Evolutionary conservation across 2,329 filamentous ascomycete species (phyloP), one percentile per base, ranked within the genome.

Genomic region (Colletotrichum sp.): DNA sequence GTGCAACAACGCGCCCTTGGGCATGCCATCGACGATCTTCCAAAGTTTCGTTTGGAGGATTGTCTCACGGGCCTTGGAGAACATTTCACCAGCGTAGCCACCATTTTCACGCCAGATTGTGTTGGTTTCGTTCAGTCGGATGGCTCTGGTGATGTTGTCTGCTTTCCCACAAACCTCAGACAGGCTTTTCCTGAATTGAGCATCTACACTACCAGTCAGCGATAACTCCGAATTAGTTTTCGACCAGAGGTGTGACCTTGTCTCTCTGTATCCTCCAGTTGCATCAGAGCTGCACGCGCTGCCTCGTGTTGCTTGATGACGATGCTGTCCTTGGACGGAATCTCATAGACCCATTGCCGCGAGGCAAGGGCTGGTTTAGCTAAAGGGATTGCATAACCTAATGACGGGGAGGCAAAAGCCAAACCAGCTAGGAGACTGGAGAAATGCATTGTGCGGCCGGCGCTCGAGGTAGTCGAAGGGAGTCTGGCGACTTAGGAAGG

Each of bases 61-160:
- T 48, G 92, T 92, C n/a, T 93, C 91, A 84, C 96, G 96, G 79
- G 95, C 95, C 43, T 96, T 89, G 43, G 91, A 93, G 85, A 98
- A 98, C 94, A 98, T 97, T 94, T 98, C 98, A 13, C 96, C 96
- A 1, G 95, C 95, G 82, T 94, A 95, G 21, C 55, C 21, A 16
- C 26, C 55, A 28, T 28, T 28, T 28, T 59, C 7, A 24, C 55
- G 55, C 55, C 55, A 59, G 6, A 59, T 16, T 26, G 21, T 59
- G 55, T 24, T 28, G 55, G 26, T 26, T 5, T 59, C 55, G 9
- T 24, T 28, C 2, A 26, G 55, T 18, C 55, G 55, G 7, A 59
- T 28, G 26, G 21, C 26, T 8, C 16, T 24, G 24, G 26, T 28
- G 55, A 59, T 59, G 55, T 26, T 28, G 26, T 59, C 55, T 59